Evolutionary conservation across 2,329 filamentous ascomycete genomes (phyloP).

Genomic region (Aspergillus uvarum): DNA sequence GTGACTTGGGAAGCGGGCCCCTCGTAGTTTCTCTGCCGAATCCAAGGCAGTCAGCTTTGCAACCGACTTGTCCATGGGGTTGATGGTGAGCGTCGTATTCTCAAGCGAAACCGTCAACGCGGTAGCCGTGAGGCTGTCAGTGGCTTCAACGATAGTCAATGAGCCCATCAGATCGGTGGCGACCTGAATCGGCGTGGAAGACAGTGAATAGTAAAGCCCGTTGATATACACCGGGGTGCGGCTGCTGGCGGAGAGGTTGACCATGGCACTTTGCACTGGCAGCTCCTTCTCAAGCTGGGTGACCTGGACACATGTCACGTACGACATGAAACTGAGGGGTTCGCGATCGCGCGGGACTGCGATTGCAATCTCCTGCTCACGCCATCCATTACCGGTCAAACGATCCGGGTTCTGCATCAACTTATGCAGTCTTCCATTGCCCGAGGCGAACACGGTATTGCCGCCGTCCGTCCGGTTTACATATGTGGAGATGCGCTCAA

Average conservation of each 20-base stretch:
- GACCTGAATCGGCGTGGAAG: not conserved
- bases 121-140: not conserved
- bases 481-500: constrained; percentile 10
- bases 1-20: not conserved
- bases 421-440: not conserved
- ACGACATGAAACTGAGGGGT: constrained; percentile 2
- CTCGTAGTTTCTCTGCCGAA: not conserved
- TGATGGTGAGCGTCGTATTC: not conserved
- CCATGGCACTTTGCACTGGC: not conserved
- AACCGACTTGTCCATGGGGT: constrained; percentile 2
- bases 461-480: constrained; percentile 8
- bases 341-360: not conserved
- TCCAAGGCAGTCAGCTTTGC: not conserved
- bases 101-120: not conserved
- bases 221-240: constrained; percentile 11
- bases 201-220: constrained; percentile 9
- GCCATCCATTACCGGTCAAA: not conserved
- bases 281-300: not conserved
- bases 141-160: constrained; percentile 3
- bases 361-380: not conserved
- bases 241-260: not conserved
- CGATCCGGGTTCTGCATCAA: not conserved
- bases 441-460: constrained; percentile 12
- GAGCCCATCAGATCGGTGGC: not conserved
- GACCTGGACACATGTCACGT: constrained; percentile 4